Base-by-base conservation (phyloP, 345 rosid species). In the Abelmoschus esculentus region DNA sequence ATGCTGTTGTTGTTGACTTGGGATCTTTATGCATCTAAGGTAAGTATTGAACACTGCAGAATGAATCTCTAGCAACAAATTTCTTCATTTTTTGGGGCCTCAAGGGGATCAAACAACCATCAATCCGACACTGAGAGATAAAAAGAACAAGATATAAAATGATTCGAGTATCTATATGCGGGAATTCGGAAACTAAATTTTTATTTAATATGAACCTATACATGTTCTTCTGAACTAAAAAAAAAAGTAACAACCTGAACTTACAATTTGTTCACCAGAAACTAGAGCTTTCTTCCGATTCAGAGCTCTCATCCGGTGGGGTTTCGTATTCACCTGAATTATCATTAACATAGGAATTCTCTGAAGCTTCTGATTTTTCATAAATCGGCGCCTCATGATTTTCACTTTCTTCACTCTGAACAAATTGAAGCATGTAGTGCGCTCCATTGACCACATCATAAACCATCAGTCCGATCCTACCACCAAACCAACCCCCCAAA, bases 401-500 rank as follows among this genome's bases (percentile, higher is more conserved):
- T 40, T 40, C 65, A 3, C 6, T 19, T 71, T 31, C 68, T 34
- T 34, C 68, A 11, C 3, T 7, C 61, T 60, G 74, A 32, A 34
- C 60, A 63, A 61, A 50, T 10, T 61, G 69, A 62, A 62, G 69
- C 76, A 90, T 75, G 81, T 67, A 83, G 59, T 91, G 74, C 7
- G 84, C 84, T 22, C 99, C 99, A 70, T 80, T 85, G 50, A 79
- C 84, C 64, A 95, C 93, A 76, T 95, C 99, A 28, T 91, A 91
- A 32, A 86, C 84, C 99, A 95, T 95, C 9, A 95, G 79, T 13
- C 96, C 99, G 9, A 95, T 80, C 68, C 99, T 82, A 67, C 93
- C 99, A 0, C 99, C 99, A n/a, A 90, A 66, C 97, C 99, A 95
- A 88, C 96, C 88, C 61, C 99, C 99, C 61, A 95, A 55, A 50